These are phyloP conservation scores for Cyberlindnera meyerae DNA, from an alignment of 805 yeast species.

Conservation along the genomic window DNA sequence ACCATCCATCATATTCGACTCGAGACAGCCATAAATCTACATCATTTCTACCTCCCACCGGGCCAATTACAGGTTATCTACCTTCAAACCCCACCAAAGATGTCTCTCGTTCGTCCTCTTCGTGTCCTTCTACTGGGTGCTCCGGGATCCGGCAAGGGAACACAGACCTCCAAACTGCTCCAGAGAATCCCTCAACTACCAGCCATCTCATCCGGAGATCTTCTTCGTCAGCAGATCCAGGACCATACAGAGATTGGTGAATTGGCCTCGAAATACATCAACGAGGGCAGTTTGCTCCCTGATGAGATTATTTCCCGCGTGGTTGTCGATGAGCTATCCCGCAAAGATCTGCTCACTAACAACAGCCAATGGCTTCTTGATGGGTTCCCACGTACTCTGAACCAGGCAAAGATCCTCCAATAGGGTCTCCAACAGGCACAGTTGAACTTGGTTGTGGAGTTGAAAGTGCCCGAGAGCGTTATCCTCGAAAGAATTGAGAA, in stretches of 20 bases:
- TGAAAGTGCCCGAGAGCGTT: slow-evolving; percentile 81
- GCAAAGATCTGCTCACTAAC: slow-evolving; percentile 37
- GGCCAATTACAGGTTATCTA: too few species aligned
- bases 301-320: slow-evolving; percentile 61
- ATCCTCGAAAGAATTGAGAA: slow-evolving; percentile 79
- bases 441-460: slow-evolving; percentile 76
- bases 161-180: slow-evolving; percentile 67
- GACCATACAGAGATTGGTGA: slow-evolving; percentile 48
- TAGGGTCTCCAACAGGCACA: slow-evolving; percentile 36
- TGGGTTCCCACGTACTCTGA: slow-evolving; percentile 83
- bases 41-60: too few species aligned
- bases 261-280: slow-evolving; percentile 52
- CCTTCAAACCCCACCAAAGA: too few species aligned
- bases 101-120: slow-evolving; percentile 34
- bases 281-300: slow-evolving; percentile 66
- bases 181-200: slow-evolving; percentile 44
- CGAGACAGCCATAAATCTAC: too few species aligned
- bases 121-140: slow-evolving; percentile 81
- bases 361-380: slow-evolving; percentile 66
- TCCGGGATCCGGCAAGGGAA: slow-evolving; percentile 95
- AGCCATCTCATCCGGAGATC: slow-evolving; percentile 76
- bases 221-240: slow-evolving; percentile 64
- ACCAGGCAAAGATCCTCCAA: slow-evolving; percentile 64
- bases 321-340: slow-evolving; percentile 45
- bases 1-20: not conserved